A percentile compares a stretch with the other conserved stretches of the same genome.
These are phyloP conservation scores for Colletotrichum higginsianum DNA, from an alignment of 2,329 filamentous ascomycete genomes.

Conservation along the genomic window DNA sequence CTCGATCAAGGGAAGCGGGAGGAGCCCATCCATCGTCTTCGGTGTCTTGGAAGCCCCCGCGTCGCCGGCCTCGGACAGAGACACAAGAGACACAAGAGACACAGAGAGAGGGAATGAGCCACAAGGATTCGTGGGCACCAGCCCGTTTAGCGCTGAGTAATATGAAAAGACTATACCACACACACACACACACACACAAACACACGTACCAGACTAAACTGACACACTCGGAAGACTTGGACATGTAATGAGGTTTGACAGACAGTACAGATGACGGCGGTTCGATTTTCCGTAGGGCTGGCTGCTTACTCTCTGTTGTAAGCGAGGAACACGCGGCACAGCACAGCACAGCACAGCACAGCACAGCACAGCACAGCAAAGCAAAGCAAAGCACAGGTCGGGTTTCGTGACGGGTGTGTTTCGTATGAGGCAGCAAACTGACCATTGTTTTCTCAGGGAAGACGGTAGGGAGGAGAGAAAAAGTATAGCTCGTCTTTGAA, in stretches of 20 bases:
- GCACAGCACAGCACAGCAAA: conserved; percentile 15
- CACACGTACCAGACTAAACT: not conserved
- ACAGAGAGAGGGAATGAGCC: conserved; percentile 4
- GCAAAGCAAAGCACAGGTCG: conserved; percentile 20
- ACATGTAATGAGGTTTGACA: not conserved
- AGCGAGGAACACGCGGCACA: not conserved
- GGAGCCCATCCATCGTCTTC: conserved; percentile 12
- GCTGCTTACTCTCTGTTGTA: not conserved
- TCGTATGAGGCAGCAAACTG: conserved; percentile 18
- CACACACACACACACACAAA: not conserved
- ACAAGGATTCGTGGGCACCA: conserved; percentile 31
- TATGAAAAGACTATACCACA: conserved; percentile 10
- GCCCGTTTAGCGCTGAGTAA: conserved; percentile 36
- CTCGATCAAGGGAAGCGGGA: conserved; percentile 11
- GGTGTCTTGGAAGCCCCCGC: conserved; percentile 36
- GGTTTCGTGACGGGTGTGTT: conserved; percentile 24
- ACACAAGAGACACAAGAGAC: conserved; percentile 10
- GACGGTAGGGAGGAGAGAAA: not conserved
- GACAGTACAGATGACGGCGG: conserved; percentile 9
- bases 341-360: conserved; percentile 9
- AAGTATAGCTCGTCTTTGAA: conserved; percentile 32
- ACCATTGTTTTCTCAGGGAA: conserved; percentile 1
- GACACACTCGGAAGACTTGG: not conserved
- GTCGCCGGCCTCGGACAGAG: conserved; percentile 26
- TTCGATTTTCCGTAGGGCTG: conserved; percentile 27